A percentile compares a stretch with the other conserved stretches of the same genome.
These are phyloP conservation scores for Bimuria novae-zelandiae DNA, from an alignment of 2,329 filamentous ascomycete species.

Conservation along the genomic window DNA sequence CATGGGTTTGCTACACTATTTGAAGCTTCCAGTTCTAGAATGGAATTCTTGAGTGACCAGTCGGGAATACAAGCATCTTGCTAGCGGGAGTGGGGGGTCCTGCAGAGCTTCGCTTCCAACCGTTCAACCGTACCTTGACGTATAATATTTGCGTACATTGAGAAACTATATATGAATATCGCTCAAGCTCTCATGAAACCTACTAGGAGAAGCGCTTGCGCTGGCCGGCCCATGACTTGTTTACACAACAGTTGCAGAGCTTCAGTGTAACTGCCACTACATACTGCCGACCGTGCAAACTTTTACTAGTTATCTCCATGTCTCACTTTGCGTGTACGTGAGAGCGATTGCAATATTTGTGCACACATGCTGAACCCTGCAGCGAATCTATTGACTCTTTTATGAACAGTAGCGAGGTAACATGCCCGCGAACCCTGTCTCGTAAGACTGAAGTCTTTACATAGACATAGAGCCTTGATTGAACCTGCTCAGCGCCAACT, in stretches of 20 bases:
- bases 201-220: too few species aligned
- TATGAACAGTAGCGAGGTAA: constrained; percentile 16
- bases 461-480: constrained; percentile 38
- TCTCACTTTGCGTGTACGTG: not conserved
- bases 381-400: constrained; percentile 23
- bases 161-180: too few species aligned
- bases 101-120: constrained; percentile 10
- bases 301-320: too few species aligned
- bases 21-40: too few species aligned
- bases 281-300: not conserved
- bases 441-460: constrained; percentile 18
- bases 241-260: not conserved
- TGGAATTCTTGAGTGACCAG: too few species aligned
- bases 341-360: not conserved
- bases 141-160: too few species aligned
- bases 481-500: constrained; percentile 77
- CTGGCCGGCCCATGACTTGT: too few species aligned
- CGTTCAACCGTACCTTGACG: too few species aligned
- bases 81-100: constrained; percentile 25
- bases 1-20: too few species aligned
- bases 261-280: not conserved
- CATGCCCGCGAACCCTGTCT: constrained; percentile 11
- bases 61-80: constrained; percentile 23
- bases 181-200: too few species aligned
- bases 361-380: constrained; percentile 16